Percentiles rank a stretch among this genome's conserved stretches.
phyloP scores from a whole-genome alignment of 2,329 filamentous ascomycete genomes.

The Aureobasidium musti region DNA sequence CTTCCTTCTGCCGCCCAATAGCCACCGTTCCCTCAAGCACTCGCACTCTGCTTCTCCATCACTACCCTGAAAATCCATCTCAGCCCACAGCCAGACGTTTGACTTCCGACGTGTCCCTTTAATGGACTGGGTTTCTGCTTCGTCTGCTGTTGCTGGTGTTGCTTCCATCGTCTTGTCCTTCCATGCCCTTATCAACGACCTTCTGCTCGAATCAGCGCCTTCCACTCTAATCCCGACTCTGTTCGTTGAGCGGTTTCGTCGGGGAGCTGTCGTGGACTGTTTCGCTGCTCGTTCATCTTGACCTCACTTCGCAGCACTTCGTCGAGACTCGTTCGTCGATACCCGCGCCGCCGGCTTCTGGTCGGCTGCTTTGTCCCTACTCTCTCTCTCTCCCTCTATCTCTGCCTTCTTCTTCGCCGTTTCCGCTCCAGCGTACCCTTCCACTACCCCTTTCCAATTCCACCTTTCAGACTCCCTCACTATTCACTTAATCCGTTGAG shows the following conservation, averaged over 20 bases:
- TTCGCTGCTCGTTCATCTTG: no score
- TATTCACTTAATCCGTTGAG: background rate
- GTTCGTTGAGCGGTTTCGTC: background rate
- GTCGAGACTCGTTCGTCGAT: background rate
- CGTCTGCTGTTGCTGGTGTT: background rate
- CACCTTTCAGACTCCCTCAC: background rate
- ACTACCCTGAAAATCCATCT: background rate
- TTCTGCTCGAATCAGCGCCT: background rate
- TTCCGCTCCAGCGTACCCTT: no score
- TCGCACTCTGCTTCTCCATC: background rate
- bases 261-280: background rate
- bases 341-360: background rate
- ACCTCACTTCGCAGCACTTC: background rate
- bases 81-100: background rate
- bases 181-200: background rate
- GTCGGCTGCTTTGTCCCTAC: background rate
- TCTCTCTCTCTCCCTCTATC: background rate
- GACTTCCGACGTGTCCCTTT: background rate
- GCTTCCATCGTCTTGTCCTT: background rate
- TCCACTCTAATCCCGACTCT: background rate
- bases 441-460: background rate
- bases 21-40: background rate
- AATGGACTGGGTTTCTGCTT: background rate
- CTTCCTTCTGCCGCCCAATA: background rate
- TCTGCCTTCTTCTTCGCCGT: background rate